Base-by-base conservation (phyloP, 2,329 filamentous ascomycete genomes). In the Paecilomyces niveus region DNA sequence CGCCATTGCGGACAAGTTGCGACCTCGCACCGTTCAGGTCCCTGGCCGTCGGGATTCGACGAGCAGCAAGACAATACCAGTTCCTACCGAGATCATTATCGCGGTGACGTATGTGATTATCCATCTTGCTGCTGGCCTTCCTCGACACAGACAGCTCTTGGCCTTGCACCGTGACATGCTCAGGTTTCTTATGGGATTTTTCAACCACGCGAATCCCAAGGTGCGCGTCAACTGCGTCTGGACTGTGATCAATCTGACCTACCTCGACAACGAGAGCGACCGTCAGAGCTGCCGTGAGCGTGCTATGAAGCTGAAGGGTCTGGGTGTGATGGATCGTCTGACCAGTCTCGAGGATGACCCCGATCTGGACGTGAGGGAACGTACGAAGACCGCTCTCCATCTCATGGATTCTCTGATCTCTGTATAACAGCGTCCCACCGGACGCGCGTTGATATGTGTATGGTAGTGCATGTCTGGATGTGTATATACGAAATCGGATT, bases 191-290 rank as follows among this genome's bases (percentile, higher is more conserved):
- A 82, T 88, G 8, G 84, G 84, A 15, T 86, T 96, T 58, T 89
- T 94, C 66, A 83, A 79, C 53, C 90, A 91, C 72, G 83, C 85
- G 51, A 85, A 89, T 68, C 83, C 84, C 53, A 85, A 89, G 50
- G 87, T 99, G 6, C 86, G 93, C 5, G 82, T 87, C 21, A 87
- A 88, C 53, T 85, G 94, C 65, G 91, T 90, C 63, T 93, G 92
- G 82, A 81, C 96, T 51, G 82, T 95, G 52, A 89, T 87, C 70
- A 97, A 97, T 70, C 81, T 99, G 51, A 89, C 90, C 0, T 95
- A 88, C 80, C 82, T 87, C 61, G 92, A 97, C 61, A 88, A 93
- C 66, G 80, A 83, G 6, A 80, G 75, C 31, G 92, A 96, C 65
- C 77, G 80, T 21, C 77, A 80, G 22, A 84, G 83, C 9, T 90